Conservation (phyloP, 495 filamentous ascomycete species). For the Hypomontagnella submonticulosa region DNA sequence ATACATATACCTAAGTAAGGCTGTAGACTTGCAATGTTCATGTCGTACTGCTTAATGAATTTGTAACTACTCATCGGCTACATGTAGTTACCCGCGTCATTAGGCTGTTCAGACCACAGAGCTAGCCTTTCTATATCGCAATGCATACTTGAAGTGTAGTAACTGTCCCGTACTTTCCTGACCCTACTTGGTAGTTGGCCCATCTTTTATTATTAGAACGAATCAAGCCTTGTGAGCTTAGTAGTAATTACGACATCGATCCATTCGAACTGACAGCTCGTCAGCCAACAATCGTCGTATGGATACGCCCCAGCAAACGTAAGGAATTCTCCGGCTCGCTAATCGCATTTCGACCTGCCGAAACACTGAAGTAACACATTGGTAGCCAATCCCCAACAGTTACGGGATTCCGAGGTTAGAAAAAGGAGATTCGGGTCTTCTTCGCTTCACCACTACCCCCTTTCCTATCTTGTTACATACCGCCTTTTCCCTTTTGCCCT, state of each 20-base stretch:
- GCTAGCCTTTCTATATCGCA: no score
- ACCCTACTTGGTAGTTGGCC: no score
- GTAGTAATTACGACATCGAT: no score
- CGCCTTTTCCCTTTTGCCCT: background rate
- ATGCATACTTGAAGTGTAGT: background rate
- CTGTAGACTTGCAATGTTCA: no score
- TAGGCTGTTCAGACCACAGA: no score
- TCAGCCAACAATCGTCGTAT: background rate
- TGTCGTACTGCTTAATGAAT: no score
- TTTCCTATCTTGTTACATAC: background rate
- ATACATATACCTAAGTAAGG: no score
- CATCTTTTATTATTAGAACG: no score
- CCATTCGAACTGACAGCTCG: background rate
- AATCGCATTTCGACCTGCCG: conserved; percentile 15
- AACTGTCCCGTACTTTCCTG: no score
- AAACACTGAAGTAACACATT: conserved; percentile 1
- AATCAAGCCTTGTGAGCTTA: no score
- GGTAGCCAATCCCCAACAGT: conserved; percentile 2
- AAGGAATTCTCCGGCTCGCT: conserved; percentile 22
- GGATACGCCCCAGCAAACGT: background rate
- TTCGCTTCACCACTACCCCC: background rate
- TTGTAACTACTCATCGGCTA: no score
- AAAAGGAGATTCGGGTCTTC: background rate
- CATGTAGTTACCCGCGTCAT: no score
- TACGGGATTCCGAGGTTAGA: background rate